These are phyloP conservation scores for Alternaria metachromatica DNA, from an alignment of 2,329 filamentous ascomycete genomes.

Conservation along the genomic window DNA sequence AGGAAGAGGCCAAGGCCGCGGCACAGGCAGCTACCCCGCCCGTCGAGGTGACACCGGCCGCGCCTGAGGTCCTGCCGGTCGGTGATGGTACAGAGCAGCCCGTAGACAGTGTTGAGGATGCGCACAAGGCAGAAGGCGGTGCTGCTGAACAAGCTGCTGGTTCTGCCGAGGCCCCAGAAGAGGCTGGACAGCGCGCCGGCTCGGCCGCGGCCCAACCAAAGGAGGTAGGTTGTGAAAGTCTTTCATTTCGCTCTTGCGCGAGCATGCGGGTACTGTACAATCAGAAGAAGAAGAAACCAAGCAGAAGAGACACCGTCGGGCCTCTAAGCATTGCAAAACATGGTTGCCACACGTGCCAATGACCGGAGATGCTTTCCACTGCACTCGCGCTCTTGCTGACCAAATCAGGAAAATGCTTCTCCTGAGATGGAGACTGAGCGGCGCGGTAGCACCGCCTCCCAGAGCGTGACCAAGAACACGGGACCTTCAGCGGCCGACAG, in stretches of 20 bases:
- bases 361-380: constrained; percentile 18
- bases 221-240: constrained; percentile 32
- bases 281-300: constrained; percentile 5
- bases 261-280: constrained; percentile 9
- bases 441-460: constrained; percentile 24
- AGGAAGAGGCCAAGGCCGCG: constrained; percentile 46
- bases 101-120: constrained; percentile 39
- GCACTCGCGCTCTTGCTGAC: constrained; percentile 22
- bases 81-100: constrained; percentile 32
- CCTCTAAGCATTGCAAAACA: constrained; percentile 27
- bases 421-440: constrained; percentile 18
- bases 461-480: constrained; percentile 20
- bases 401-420: constrained; percentile 21
- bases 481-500: constrained; percentile 28
- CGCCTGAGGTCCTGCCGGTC: constrained; percentile 29
- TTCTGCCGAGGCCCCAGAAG: constrained; percentile 18
- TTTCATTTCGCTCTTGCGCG: background rate
- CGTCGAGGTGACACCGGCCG: constrained; percentile 25
- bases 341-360: constrained; percentile 29
- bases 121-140: constrained; percentile 16
- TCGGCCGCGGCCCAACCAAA: constrained; percentile 27
- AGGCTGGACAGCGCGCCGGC: constrained; percentile 21
- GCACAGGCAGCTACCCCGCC: constrained; percentile 38
- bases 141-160: constrained; percentile 12
- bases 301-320: constrained; percentile 1